Conservation (phyloP, 2,329 filamentous ascomycete species). For the Pseudogymnoascus sp. region DNA sequence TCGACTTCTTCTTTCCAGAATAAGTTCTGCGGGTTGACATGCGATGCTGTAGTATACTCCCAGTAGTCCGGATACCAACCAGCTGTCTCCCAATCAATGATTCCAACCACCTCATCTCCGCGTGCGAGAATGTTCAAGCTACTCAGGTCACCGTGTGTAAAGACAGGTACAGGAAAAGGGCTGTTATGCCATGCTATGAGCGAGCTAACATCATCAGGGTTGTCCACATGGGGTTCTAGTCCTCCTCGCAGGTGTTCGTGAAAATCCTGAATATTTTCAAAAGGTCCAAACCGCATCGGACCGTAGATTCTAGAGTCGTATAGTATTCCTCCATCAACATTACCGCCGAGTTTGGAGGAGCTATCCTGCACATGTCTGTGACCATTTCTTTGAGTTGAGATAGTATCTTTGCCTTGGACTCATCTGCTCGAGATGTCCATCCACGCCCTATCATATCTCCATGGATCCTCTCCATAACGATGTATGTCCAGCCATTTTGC, state of each 20-base stretch:
- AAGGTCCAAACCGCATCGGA: slow-evolving; percentile 24
- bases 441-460: slow-evolving; percentile 28
- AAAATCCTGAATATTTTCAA: slow-evolving; percentile 26
- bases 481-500: slow-evolving; percentile 27
- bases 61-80: slow-evolving; percentile 37
- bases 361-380: not conserved
- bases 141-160: slow-evolving; percentile 13
- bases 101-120: slow-evolving; percentile 28
- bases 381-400: slow-evolving; percentile 25
- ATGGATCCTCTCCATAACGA: slow-evolving; percentile 33
- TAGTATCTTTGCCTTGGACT: slow-evolving; percentile 30
- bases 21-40: slow-evolving; percentile 33
- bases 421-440: slow-evolving; percentile 26
- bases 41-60: slow-evolving; percentile 26
- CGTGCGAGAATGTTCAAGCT: slow-evolving; percentile 11
- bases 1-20: slow-evolving; percentile 33
- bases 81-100: slow-evolving; percentile 39
- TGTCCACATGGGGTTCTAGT: slow-evolving; percentile 11
- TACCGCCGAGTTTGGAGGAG: not conserved
- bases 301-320: not conserved
- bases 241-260: slow-evolving; percentile 26
- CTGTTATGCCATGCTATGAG: slow-evolving; percentile 16
- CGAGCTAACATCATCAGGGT: slow-evolving; percentile 10
- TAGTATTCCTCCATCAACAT: not conserved
- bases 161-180: slow-evolving; percentile 12